These are phyloP conservation scores for Coemansia sp. DNA, from an alignment of 192 early-diverging fungal species.

Conservation along the genomic window DNA sequence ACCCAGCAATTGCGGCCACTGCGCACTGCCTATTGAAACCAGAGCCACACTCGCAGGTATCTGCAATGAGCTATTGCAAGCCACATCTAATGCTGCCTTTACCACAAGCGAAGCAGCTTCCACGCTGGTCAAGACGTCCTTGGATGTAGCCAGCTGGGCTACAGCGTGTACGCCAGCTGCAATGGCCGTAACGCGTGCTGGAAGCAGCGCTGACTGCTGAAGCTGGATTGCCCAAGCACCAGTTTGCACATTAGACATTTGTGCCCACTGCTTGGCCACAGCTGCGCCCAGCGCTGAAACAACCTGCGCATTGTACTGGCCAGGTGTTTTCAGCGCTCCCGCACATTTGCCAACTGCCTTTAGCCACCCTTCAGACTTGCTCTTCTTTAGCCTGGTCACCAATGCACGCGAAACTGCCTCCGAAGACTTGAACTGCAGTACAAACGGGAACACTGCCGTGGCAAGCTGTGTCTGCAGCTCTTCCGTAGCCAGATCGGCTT, in stretches of 20 bases:
- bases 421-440: slow-evolving; percentile 5
- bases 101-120: slow-evolving; percentile 12
- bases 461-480: slow-evolving; percentile 7
- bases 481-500: slow-evolving; percentile 11
- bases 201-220: neutral
- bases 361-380: slow-evolving; percentile 18
- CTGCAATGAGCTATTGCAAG: neutral
- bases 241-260: neutral
- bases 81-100: slow-evolving; percentile 9
- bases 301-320: slow-evolving; percentile 15
- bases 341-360: slow-evolving; percentile 8
- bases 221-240: slow-evolving; percentile 24
- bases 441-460: slow-evolving; percentile 22
- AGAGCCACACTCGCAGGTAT: slow-evolving; percentile 4
- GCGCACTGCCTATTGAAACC: slow-evolving; percentile 6
- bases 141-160: slow-evolving; percentile 10
- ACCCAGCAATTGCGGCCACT: slow-evolving; percentile 24
- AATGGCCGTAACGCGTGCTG: slow-evolving; percentile 17
- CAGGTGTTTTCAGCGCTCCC: neutral
- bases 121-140: slow-evolving; percentile 4
- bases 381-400: slow-evolving; percentile 4
- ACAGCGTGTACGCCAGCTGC: slow-evolving; percentile 31
- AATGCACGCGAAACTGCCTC: slow-evolving; percentile 14
- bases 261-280: slow-evolving; percentile 15
- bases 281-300: slow-evolving; percentile 10